phyloP scores from a whole-genome alignment of 768 basidiomycete genomes.

The Tylopilus vinaceipallidus region DNA sequence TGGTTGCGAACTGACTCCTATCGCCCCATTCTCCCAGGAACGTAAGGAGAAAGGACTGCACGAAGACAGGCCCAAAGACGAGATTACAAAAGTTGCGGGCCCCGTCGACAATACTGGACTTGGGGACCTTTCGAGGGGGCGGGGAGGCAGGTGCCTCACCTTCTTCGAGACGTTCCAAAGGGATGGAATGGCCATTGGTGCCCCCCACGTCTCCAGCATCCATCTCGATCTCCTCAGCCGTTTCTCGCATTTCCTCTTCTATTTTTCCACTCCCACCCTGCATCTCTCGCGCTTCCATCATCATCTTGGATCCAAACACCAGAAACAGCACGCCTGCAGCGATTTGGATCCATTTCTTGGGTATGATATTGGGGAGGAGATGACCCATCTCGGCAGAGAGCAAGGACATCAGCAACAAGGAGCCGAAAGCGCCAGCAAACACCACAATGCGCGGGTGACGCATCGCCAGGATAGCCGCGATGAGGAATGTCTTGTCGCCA shows the following conservation, averaged over 20 bases:
- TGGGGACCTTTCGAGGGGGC: conserved; percentile 16
- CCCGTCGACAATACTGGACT: conserved; percentile 49
- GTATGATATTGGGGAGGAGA: conserved; percentile 81
- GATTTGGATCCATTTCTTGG: conserved; percentile 62
- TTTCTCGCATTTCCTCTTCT: conserved; percentile 92
- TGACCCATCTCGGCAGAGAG: conserved; percentile 94
- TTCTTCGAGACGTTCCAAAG: conserved; percentile 76
- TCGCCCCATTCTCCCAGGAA: conserved; percentile 99
- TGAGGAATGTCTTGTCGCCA: conserved; percentile 92
- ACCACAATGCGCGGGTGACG: conserved; percentile 85
- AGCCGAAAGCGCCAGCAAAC: conserved; percentile 85
- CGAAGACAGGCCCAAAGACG: conserved; percentile 88
- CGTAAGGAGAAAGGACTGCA: conserved; percentile 91
- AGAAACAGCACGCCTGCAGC: conserved; percentile 83
- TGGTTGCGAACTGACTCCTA: conserved; percentile 94
- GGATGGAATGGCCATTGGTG: conserved; percentile 46
- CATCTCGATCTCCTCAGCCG: conserved; percentile 91
- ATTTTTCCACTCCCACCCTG: conserved; percentile 75
- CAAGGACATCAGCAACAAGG: conserved; percentile 89
- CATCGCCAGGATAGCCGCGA: conserved; percentile 91
- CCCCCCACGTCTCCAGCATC: conserved; percentile 50
- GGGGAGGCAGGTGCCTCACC: conserved; percentile 38
- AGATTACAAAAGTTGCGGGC: conserved; percentile 80
- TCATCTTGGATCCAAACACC: conserved; percentile 88
- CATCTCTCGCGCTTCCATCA: conserved; percentile 83